phyloP scores from a whole-genome alignment of 306 rosid genomes.

The Vicia sativa region DNA sequence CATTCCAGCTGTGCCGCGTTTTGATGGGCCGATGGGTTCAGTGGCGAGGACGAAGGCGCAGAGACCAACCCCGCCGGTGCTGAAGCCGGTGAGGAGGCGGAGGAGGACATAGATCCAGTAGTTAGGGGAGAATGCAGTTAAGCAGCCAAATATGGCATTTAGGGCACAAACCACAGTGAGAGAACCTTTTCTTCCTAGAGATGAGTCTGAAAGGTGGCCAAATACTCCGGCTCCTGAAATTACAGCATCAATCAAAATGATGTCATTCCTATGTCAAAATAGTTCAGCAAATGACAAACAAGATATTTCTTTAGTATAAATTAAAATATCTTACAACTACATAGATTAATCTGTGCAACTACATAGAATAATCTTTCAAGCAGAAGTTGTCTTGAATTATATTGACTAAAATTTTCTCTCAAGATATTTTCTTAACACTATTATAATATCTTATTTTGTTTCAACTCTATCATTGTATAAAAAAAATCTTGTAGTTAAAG shows the following conservation, averaged over 20 bases:
- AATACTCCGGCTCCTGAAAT: slow-evolving; percentile 86
- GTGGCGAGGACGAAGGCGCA: slow-evolving; percentile 82
- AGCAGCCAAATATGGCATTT: slow-evolving; percentile 71
- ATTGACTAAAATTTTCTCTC: no score
- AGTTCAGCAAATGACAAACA: not conserved
- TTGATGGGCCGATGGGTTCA: slow-evolving; percentile 76
- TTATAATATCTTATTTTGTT: no score
- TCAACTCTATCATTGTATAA: no score
- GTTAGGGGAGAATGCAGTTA: slow-evolving; percentile 70
- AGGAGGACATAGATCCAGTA: slow-evolving; percentile 60
- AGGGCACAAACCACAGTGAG: slow-evolving; percentile 68
- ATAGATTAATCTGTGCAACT: no score
- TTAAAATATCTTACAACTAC: no score
- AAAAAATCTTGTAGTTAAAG: no score
- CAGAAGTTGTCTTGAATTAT: no score
- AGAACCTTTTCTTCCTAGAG: slow-evolving; percentile 84
- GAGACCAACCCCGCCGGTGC: slow-evolving; percentile 87
- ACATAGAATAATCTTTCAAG: no score
- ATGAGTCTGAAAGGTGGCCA: slow-evolving; percentile 89
- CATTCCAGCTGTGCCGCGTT: slow-evolving; percentile 77
- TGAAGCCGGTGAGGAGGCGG: slow-evolving; percentile 84
- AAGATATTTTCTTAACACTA: no score
- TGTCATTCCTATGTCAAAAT: not conserved
- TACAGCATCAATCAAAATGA: not conserved
- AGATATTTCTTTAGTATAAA: no score